Conservation (phyloP, 345 rosid species). For the Physaria fendleri region DNA sequence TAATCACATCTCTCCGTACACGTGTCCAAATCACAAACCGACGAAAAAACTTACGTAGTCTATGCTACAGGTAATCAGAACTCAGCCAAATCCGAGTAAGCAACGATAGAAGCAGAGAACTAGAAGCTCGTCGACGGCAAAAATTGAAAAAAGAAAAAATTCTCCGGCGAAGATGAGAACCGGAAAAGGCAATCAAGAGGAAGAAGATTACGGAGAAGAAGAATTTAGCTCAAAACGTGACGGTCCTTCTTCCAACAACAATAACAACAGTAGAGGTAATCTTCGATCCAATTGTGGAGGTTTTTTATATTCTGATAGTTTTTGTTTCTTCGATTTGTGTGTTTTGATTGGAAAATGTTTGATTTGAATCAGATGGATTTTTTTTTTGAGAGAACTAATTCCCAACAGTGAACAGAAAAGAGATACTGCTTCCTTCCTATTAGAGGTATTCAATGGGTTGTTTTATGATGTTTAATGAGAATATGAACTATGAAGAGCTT, state of each 20-base stretch:
- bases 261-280: conserved; percentile 36
- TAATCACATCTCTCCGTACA: conserved; percentile 7
- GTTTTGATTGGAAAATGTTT: background rate
- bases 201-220: conserved; percentile 77
- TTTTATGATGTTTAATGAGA: background rate
- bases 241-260: conserved; percentile 40
- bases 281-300: conserved; percentile 35
- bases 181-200: conserved; percentile 63
- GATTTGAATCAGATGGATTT: conserved; percentile 11
- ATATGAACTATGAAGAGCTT: background rate
- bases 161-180: conserved; percentile 52
- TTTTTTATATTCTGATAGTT: conserved; percentile 7
- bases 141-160: background rate
- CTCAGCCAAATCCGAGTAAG: background rate
- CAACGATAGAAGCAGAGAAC: background rate
- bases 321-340: background rate
- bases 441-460: conserved; percentile 50
- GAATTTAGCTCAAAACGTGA: conserved; percentile 58
- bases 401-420: conserved; percentile 84
- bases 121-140: conserved; percentile 22
- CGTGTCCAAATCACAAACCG: conserved; percentile 10
- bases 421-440: conserved; percentile 88
- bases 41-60: background rate
- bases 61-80: conserved; percentile 12
- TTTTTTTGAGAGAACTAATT: conserved; percentile 69